Evolutionary conservation across 768 basidiomycete species (phyloP), one percentile per base, ranked within the genome.

Genomic region (Hemileccinum impolitum): DNA sequence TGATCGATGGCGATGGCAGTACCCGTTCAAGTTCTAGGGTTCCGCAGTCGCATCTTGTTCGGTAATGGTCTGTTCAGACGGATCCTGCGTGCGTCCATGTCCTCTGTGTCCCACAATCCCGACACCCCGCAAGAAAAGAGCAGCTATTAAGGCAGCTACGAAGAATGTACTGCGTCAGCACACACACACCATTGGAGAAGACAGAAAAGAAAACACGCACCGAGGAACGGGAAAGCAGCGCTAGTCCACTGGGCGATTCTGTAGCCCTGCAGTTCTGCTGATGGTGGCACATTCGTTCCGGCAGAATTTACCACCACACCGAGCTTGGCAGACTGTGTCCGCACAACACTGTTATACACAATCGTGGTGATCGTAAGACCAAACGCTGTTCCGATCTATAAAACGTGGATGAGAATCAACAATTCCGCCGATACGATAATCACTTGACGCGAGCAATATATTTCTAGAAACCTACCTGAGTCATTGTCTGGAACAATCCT

Each of bases 401-500:
- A 9, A 31, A 17, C 3, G 12, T 38, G 9, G 21, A 19, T 12
- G 11, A 6, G 19, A 26, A 19, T 53, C 32, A 51, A 23, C 31
- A 23, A 39, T 35, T 9, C 23, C 23, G 23, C 23, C 23, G 17
- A 39, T 39, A 38, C 30, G 15, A 30, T 23, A 15, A 39, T 30
- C n/a, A n/a, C 44, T 8, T 17, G 40, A 35, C 40, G n/a, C 18
- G 23, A 38, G 14, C 13, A 15, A 9, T 37, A 15, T 6, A 23
- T 23, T 23, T 23, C 23, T 23, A 6, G 23, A 3, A 58, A 30
- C 68, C 48, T 49, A 81, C 84, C 71, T 86, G 84, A 6, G 78
- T 84, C 78, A 91, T 81, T 1, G 89, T 89, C 60, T 87, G 85
- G 65, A 90, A 90, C 17, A 90, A 50, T 11, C 81, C 89, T 3